Evolutionary conservation across 2,329 filamentous ascomycete genomes (phyloP).

Genomic region (Penicillium hordei): DNA sequence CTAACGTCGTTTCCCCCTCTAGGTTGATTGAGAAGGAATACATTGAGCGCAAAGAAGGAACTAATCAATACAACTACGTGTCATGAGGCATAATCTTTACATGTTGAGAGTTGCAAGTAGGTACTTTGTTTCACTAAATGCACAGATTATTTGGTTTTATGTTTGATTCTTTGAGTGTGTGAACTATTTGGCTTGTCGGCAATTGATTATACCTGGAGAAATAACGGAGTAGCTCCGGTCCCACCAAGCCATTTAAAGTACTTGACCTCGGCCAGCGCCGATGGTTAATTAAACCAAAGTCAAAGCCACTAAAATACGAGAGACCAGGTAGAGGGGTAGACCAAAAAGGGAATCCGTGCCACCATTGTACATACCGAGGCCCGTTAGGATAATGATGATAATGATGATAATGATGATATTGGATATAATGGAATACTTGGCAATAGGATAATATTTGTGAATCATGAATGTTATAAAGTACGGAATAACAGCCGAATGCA

Average conservation of each 20-base stretch:
- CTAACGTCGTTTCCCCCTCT: neutral
- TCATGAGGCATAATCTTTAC: conserved; percentile 48
- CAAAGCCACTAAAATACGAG: neutral
- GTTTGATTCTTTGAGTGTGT: neutral
- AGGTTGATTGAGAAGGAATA: conserved; percentile 93
- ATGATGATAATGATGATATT: neutral
- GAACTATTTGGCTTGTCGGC: neutral
- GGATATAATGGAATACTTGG: neutral
- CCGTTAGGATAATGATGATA: neutral
- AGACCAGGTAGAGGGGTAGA: neutral
- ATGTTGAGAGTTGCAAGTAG: conserved; percentile 3
- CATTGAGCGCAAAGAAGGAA: conserved; percentile 71
- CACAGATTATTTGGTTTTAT: neutral
- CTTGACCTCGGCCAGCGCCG: conserved; percentile 2
- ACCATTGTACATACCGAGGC: neutral
- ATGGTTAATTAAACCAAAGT: neutral
- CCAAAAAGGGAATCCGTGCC: neutral
- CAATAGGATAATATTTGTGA: neutral
- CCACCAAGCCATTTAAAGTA: neutral
- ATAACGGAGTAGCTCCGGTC: conserved; percentile 3
- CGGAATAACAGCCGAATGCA: neutral
- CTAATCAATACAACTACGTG: conserved; percentile 66
- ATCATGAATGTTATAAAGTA: neutral
- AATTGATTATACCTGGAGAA: neutral
- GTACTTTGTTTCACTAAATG: neutral